phyloP scores from a whole-genome alignment of 305 asterid species.

The Ajuga reptans region DNA sequence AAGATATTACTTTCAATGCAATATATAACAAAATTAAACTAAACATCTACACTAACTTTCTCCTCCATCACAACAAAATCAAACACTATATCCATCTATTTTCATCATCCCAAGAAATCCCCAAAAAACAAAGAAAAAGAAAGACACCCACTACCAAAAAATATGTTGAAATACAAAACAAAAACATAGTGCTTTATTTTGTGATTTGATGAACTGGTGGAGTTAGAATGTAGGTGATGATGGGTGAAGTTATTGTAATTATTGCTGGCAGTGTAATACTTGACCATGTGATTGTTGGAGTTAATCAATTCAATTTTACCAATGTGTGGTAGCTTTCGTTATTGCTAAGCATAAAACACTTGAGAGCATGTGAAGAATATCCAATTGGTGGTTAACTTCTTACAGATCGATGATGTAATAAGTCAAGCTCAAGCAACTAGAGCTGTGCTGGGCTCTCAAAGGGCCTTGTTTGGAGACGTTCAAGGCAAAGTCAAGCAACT shows the following conservation, averaged over 20 bases:
- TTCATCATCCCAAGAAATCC: neutral
- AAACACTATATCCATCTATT: neutral
- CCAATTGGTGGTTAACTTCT: neutral
- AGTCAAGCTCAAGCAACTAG: slow-evolving; percentile 94
- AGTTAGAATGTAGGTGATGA: slow-evolving; percentile 6
- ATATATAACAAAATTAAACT: neutral
- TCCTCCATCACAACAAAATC: neutral
- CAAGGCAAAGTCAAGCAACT: slow-evolving; percentile 88
- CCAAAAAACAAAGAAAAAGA: too few species aligned
- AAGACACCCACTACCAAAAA: neutral
- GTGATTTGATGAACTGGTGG: slow-evolving; percentile 11
- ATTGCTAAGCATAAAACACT: neutral
- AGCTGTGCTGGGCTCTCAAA: slow-evolving; percentile 73
- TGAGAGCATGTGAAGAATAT: neutral
- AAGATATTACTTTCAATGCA: neutral
- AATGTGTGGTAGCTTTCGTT: neutral
- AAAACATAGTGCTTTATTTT: neutral
- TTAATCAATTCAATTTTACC: too few species aligned
- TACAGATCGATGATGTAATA: slow-evolving; percentile 84
- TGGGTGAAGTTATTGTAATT: neutral
- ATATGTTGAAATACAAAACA: neutral
- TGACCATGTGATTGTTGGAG: neutral
- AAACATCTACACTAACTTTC: neutral
- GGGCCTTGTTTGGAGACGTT: slow-evolving; percentile 76
- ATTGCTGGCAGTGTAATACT: neutral